Evolutionary conservation across 1,284 basidiomycete species (phyloP).

Genomic region (Fomitopsis pinicola): DNA sequence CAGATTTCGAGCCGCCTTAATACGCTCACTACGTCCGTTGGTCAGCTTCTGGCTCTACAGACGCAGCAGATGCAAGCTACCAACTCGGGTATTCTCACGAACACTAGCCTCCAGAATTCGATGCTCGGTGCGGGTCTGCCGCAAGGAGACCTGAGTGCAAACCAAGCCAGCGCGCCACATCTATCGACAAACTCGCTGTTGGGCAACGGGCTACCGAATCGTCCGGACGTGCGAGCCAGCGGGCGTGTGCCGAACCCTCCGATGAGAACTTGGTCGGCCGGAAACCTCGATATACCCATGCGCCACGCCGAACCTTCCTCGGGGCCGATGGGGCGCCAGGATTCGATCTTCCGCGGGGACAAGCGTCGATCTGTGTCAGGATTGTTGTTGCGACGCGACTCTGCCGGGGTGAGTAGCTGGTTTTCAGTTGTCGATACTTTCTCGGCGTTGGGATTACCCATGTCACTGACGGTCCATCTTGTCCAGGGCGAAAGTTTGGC

Average conservation of each 20-base stretch:
- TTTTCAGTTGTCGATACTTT: neutral
- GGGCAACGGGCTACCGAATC: constrained; percentile 53
- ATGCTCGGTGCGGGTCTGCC: constrained; percentile 41
- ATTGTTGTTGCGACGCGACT: constrained; percentile 69
- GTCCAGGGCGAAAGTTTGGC: constrained; percentile 53
- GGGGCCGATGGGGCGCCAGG: constrained; percentile 26
- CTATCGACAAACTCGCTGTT: constrained; percentile 37
- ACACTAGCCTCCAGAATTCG: constrained; percentile 27
- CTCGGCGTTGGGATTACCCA: no score
- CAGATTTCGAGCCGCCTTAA: constrained; percentile 78
- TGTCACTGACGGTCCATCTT: constrained; percentile 25
- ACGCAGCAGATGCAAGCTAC: constrained; percentile 59
- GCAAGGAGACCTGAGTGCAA: constrained; percentile 45
- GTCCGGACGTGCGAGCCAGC: constrained; percentile 52
- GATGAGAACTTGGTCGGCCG: constrained; percentile 78
- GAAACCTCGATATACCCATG: constrained; percentile 67
- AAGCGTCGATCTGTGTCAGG: constrained; percentile 73
- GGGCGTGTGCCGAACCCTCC: constrained; percentile 63
- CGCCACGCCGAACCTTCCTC: constrained; percentile 36
- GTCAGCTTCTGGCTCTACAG: constrained; percentile 75
- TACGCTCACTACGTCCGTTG: constrained; percentile 82
- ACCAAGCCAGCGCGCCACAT: constrained; percentile 39
- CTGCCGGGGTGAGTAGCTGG: constrained; percentile 48
- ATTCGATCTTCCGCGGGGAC: constrained; percentile 38
- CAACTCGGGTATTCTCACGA: constrained; percentile 30